Base-by-base conservation (phyloP, 306 rosid species). In the Prunus mongolica region DNA sequence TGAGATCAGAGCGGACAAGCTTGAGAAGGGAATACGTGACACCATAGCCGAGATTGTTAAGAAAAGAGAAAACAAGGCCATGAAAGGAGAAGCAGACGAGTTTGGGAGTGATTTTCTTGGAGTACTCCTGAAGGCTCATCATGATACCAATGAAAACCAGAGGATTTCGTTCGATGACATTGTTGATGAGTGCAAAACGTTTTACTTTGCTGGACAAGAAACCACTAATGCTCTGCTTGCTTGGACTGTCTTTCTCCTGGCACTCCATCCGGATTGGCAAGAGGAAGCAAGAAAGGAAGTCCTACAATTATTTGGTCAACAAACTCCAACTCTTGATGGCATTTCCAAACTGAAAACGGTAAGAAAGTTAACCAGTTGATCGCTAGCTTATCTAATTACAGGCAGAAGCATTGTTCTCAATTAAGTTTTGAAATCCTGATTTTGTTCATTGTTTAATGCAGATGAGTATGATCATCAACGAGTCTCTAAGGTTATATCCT, bases 221-320 rank as follows among this genome's bases (percentile, higher is more conserved):
- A 82, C 69, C 44, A 68, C 79, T 3, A 82, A 50, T 38, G 9
- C 49, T 38, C 47, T 82, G 70, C 79, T 82, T 18, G 72, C 71
- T 13, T 82, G 85, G 82, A 51, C 79, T 9, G 66, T 62, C 3
- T 64, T 78, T 38, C 82, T 82, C 22, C 73, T 78, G 66, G 80
- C 82, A 30, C 41, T 60, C 24, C 76, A 82, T 41, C 25, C 79
- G 5, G 82, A 82, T 19, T 82, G 86, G 86, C 86, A 82, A 78
- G 82, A 67, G 44, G 46, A 73, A 38, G 82, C 79, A 67, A 73
- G 86, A 74, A 77, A 68, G 41, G 82, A 82, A 52, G 75, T 72
- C 24, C 24, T 77, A 41, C 19, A 76, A 24, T 25, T 60, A 49
- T 81, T 76, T 65, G 81, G 81, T 8, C 55, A 50, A 49, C 65